These are phyloP conservation scores for Alternaria angustiovoidea DNA, from an alignment of 2,329 filamentous ascomycete species.

Conservation along the genomic window DNA sequence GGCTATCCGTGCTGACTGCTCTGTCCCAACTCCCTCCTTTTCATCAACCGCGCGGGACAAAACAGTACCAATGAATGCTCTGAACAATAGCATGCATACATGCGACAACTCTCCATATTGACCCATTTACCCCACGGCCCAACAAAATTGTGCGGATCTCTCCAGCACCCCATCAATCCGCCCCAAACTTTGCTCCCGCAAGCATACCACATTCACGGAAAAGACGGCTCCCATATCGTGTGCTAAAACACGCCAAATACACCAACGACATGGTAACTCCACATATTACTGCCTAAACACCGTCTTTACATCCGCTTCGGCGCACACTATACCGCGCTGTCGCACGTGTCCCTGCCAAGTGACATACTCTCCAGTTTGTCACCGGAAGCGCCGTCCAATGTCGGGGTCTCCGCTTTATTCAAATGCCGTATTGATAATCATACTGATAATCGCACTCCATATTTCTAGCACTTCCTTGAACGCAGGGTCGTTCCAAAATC, in stretches of 20 bases:
- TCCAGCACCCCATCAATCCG: constrained; percentile 9
- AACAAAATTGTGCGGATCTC: constrained; percentile 6
- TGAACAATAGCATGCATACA: not conserved
- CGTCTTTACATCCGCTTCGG: not conserved
- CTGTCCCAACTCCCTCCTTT: not conserved
- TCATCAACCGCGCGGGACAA: not conserved
- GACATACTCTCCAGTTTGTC: constrained; percentile 6
- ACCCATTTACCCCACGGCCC: constrained; percentile 7
- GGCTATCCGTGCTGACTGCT: not conserved
- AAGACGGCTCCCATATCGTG: constrained; percentile 7
- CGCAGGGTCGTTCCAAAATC: constrained; percentile 8
- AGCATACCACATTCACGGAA: constrained; percentile 11
- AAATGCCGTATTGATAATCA: constrained; percentile 14
- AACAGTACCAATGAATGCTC: not conserved
- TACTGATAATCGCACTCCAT: constrained; percentile 5
- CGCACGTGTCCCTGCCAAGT: constrained; percentile 11
- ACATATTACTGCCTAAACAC: constrained; percentile 6
- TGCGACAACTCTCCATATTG: not conserved
- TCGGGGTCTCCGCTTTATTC: constrained; percentile 14
- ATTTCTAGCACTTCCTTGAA: constrained; percentile 6
- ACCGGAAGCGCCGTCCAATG: constrained; percentile 3
- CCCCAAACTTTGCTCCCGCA: not conserved
- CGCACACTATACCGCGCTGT: constrained; percentile 9
- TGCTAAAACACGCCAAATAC: constrained; percentile 11
- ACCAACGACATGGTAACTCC: not conserved